These are phyloP conservation scores for Pythium sp. DNA, from an alignment of 352 stramenopile genomes.

Conservation along the genomic window DNA sequence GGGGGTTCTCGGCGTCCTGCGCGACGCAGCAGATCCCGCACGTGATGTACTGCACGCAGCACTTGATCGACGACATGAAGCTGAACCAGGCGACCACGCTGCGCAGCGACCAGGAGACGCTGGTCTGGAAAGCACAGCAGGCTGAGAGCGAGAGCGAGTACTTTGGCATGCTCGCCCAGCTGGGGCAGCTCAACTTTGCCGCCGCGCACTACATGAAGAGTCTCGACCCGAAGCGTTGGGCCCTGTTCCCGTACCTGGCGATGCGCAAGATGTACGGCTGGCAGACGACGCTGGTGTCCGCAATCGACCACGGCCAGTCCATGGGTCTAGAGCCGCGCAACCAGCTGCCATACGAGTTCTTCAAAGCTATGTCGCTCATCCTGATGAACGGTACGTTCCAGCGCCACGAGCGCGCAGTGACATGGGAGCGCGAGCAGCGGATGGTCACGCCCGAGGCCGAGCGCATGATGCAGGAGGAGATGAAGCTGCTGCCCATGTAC, in stretches of 20 bases:
- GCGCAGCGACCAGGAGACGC: conserved; percentile 23
- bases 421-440: conserved; percentile 41
- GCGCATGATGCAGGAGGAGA: conserved; percentile 43
- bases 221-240: conserved; percentile 37
- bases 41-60: conserved; percentile 35
- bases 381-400: conserved; percentile 35
- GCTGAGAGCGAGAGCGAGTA: conserved; percentile 42
- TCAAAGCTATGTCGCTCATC: conserved; percentile 34
- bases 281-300: conserved; percentile 36
- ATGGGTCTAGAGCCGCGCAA: conserved; percentile 19
- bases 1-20: conserved; percentile 22
- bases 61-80: conserved; percentile 35
- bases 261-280: conserved; percentile 46
- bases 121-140: conserved; percentile 38
- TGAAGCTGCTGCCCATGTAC: conserved; percentile 32
- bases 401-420: conserved; percentile 33
- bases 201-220: conserved; percentile 34
- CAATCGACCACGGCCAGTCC: conserved; percentile 23
- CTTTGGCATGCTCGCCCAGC: conserved; percentile 24
- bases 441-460: conserved; percentile 43
- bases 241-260: conserved; percentile 42
- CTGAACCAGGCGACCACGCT: conserved; percentile 18
- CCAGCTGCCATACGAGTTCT: conserved; percentile 37
- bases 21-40: conserved; percentile 25
- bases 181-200: conserved; percentile 30